phyloP scores from a whole-genome alignment of 139 green algal genomes.

The Chlamydomonas urium region DNA sequence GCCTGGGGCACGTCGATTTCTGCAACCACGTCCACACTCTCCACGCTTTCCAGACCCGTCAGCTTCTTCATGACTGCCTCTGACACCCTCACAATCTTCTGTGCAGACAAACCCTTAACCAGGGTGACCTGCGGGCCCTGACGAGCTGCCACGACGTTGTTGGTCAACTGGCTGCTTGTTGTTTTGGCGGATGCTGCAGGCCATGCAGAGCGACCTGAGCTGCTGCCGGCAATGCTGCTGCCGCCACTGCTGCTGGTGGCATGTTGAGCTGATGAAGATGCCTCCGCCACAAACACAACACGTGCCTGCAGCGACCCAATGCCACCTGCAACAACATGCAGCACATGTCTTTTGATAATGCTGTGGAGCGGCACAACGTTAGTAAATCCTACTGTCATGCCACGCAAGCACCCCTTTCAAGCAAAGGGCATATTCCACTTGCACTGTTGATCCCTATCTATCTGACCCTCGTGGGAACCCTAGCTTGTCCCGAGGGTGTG shows the following conservation, averaged over 20 bases:
- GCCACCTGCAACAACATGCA: no score
- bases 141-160: background rate
- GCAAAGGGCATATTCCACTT: background rate
- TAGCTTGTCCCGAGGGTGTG: background rate
- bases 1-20: conserved; percentile 38
- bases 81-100: conserved; percentile 17
- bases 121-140: background rate
- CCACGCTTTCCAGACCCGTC: conserved; percentile 47
- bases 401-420: background rate
- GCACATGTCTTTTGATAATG: background rate
- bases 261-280: background rate
- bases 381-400: background rate
- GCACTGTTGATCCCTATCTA: background rate
- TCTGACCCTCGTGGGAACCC: background rate
- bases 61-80: conserved; percentile 61
- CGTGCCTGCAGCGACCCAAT: background rate
- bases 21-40: conserved; percentile 22
- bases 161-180: background rate
- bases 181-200: background rate
- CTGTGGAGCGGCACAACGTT: background rate
- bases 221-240: background rate
- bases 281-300: background rate
- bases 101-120: background rate
- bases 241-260: background rate
- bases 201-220: background rate